Base-by-base conservation (phyloP, 2,329 filamentous ascomycete species). In the Rhynchosporium graminicola region DNA sequence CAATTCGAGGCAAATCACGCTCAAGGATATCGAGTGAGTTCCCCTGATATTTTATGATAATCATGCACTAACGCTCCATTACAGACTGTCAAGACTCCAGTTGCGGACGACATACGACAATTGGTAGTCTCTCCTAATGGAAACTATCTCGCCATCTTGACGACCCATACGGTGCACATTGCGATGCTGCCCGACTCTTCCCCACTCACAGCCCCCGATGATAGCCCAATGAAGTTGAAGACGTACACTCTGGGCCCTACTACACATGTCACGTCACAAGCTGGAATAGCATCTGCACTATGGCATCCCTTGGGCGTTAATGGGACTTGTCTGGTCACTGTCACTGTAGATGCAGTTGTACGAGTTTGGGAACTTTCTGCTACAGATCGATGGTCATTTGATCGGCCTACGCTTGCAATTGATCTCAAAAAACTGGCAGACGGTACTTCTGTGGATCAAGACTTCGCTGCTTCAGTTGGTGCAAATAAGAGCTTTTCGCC, bases 251-350 rank as follows among this genome's bases (percentile, higher is more conserved):
- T 98, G n/a, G 94, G 94, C 1, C 92, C 93, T 36, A 96, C 92
- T 2, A 92, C 90, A 3, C 94, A 98, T 76, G 92, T 97, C 55
- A 88, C 93, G 56, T 91, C 94, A 52, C 88, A 92, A 68, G 86
- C 92, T 7, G 86, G 91, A 1, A 82, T 99, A 61, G 87, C 88
- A 28, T 91, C 92, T 1, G 90, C 88, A 3, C 71, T 97, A 62
- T 99, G 95, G 94, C 95, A 99, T 77, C 95, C 95, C 0, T 80
- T 98, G 0, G 93, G 93, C 1, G 87, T 94, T 10, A 86, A 89
- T 65, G 90, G 90, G 38, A 87, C 87, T 28, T 92, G 91, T 60
- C 78, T 99, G 38, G 89, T 98, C 26, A 98, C 95, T 0, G 84
- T 97, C 47, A 97, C 95, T 1, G 85, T 87, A 58, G 92, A 97